These are phyloP conservation scores for Neonectria sp. DNA, from an alignment of 2,329 filamentous ascomycete species.

Conservation along the genomic window DNA sequence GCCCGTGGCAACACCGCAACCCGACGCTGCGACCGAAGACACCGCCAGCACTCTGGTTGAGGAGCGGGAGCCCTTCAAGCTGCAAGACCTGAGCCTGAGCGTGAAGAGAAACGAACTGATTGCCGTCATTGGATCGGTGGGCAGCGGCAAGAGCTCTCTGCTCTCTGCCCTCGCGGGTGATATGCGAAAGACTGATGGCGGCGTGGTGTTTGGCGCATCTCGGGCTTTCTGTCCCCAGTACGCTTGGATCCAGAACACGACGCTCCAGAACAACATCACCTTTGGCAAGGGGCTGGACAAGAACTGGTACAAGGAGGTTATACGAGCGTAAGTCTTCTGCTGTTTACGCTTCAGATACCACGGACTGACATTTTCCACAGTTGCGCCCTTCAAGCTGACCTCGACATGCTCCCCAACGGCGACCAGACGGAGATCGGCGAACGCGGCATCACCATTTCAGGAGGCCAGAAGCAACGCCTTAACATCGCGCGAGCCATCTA, in stretches of 20 bases:
- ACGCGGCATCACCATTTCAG: slow-evolving; percentile 94
- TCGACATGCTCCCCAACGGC: slow-evolving; percentile 93
- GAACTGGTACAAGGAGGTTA: slow-evolving; percentile 86
- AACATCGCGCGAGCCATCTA: slow-evolving; percentile 91
- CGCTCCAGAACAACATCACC: slow-evolving; percentile 88
- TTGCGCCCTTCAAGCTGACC: slow-evolving; percentile 86
- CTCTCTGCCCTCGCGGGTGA: slow-evolving; percentile 92
- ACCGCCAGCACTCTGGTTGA: slow-evolving; percentile 71
- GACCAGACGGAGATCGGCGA: slow-evolving; percentile 96
- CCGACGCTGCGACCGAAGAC: slow-evolving; percentile 58
- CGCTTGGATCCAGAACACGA: slow-evolving; percentile 96
- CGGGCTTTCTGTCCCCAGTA: slow-evolving; percentile 96
- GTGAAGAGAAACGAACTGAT: slow-evolving; percentile 83
- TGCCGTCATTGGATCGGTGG: slow-evolving; percentile 90
- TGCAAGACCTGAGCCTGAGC: slow-evolving; percentile 77
- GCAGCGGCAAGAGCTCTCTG: slow-evolving; percentile 91
- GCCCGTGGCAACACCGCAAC: slow-evolving; percentile 43
- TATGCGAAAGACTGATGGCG: slow-evolving; percentile 87
- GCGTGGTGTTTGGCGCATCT: slow-evolving; percentile 82
- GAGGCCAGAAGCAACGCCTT: slow-evolving; percentile 93
- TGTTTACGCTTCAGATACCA: slow-evolving; percentile 25
- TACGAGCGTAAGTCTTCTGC: slow-evolving; percentile 74
- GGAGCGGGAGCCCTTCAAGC: slow-evolving; percentile 78
- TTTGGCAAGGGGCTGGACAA: slow-evolving; percentile 86
- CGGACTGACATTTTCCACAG: slow-evolving; percentile 51